Conservation (phyloP, 306 rosid species). For the Cotoneaster glaucophyllus region DNA sequence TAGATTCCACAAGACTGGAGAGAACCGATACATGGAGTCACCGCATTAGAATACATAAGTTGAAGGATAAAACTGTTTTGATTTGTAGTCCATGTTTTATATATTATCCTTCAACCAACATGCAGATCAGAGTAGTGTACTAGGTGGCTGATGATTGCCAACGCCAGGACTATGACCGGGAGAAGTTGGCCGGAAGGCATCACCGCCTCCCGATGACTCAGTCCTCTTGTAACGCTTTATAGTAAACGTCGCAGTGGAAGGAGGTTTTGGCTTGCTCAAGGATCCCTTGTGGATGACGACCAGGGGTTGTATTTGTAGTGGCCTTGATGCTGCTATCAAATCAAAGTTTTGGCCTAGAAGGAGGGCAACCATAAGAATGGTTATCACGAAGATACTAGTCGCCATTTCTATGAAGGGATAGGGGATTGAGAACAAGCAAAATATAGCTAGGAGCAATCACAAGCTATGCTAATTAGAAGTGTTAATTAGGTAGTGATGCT, state of each 20-base stretch:
- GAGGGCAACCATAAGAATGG: slow-evolving; percentile 20
- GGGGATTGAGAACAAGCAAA: not conserved
- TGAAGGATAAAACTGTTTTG: not conserved
- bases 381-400: slow-evolving; percentile 11
- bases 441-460: not conserved
- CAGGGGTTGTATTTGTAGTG: slow-evolving; percentile 30
- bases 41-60: not conserved
- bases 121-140: not conserved
- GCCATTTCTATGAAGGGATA: slow-evolving; percentile 23
- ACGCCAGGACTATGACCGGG: slow-evolving; percentile 41
- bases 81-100: not conserved
- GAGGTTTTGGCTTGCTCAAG: slow-evolving; percentile 31
- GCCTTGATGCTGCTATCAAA: slow-evolving; percentile 37
- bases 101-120: not conserved
- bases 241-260: slow-evolving; percentile 27
- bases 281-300: slow-evolving; percentile 3
- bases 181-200: slow-evolving; percentile 34
- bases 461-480: not conserved
- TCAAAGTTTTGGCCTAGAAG: slow-evolving; percentile 24
- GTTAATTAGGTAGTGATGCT: not conserved
- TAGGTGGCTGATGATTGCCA: slow-evolving; percentile 24
- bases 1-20: not conserved
- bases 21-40: not conserved
- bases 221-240: slow-evolving; percentile 30
- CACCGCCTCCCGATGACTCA: slow-evolving; percentile 7